Conservation (phyloP, 805 yeast species). For the Komagataella ulmi region DNA sequence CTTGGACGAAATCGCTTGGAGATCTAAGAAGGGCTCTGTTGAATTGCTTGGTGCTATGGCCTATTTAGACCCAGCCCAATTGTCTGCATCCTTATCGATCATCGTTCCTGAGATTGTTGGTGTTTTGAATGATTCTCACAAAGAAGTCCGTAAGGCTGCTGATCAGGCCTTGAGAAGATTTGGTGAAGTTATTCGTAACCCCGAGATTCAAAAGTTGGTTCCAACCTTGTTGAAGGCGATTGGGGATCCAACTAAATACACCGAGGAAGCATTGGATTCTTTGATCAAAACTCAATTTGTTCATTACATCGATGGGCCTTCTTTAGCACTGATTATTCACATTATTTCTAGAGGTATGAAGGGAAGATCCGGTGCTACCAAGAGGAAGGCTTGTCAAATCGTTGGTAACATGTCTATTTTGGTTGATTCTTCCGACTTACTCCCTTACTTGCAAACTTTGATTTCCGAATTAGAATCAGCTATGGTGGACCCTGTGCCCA, state of each 20-base stretch:
- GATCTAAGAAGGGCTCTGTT: conserved; percentile 94
- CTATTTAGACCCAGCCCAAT: conserved; percentile 85
- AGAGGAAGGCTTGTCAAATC: conserved; percentile 91
- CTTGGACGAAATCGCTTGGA: conserved; percentile 85
- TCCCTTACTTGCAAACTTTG: conserved; percentile 69
- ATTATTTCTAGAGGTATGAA: conserved; percentile 92
- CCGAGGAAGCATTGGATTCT: conserved; percentile 78
- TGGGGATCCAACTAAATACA: conserved; percentile 87
- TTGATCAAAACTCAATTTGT: conserved; percentile 86
- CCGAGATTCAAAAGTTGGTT: conserved; percentile 88
- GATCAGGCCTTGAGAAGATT: conserved; percentile 78
- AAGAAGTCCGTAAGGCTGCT: conserved; percentile 94
- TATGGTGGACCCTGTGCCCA: conserved; percentile 98
- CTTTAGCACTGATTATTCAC: conserved; percentile 87
- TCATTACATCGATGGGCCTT: conserved; percentile 96
- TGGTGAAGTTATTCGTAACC: conserved; percentile 95
- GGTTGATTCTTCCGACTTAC: conserved; percentile 76
- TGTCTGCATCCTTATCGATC: conserved; percentile 75
- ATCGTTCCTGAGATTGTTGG: conserved; percentile 96
- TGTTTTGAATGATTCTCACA: conserved; percentile 88
- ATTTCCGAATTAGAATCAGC: conserved; percentile 79
- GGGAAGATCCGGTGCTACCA: conserved; percentile 87
- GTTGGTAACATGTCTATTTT: conserved; percentile 97
- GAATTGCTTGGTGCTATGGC: conserved; percentile 97
- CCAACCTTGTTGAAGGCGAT: conserved; percentile 83